Percentiles rank a stretch among this genome's conserved stretches.
Evolutionary conservation across 257 asterid genomes (phyloP).

Genomic region (Voacanga thouarsii): DNA sequence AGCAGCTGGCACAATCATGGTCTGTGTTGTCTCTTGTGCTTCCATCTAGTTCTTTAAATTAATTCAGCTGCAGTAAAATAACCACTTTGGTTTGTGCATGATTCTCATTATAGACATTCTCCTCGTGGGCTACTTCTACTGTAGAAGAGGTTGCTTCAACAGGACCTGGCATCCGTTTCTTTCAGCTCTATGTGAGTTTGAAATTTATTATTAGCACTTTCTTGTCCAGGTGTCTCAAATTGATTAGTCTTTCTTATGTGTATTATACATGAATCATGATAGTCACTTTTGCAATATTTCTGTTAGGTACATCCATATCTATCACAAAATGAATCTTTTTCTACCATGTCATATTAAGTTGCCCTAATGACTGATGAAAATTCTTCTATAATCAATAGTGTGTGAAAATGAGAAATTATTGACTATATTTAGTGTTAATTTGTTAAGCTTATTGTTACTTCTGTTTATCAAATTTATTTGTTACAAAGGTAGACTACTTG

Average conservation of each 20-base stretch:
- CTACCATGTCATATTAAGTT: background rate
- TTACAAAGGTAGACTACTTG: background rate
- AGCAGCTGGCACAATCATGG: constrained; percentile 85
- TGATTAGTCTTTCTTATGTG: background rate
- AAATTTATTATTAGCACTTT: background rate
- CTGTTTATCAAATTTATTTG: background rate
- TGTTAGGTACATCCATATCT: background rate
- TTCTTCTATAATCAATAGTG: background rate
- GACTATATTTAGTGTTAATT: background rate
- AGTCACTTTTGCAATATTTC: background rate
- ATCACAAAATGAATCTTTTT: background rate
- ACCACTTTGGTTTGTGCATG: constrained; percentile 11
- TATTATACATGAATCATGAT: background rate
- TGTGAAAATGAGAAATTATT: background rate
- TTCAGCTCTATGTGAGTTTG: constrained; percentile 79
- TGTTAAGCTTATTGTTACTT: background rate
- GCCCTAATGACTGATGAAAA: background rate
- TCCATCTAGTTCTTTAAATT: background rate
- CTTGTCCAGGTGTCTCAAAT: background rate
- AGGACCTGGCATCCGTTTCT: constrained; percentile 72
- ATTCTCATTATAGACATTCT: constrained; percentile 50
- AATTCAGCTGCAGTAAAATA: background rate
- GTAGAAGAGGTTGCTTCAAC: constrained; percentile 85
- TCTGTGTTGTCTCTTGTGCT: constrained; percentile 12
- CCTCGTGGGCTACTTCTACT: constrained; percentile 70